Evolutionary conservation across 257 asterid genomes (phyloP), one percentile per base, ranked within the genome.

Genomic region (Schizonepeta tenuifolia): DNA sequence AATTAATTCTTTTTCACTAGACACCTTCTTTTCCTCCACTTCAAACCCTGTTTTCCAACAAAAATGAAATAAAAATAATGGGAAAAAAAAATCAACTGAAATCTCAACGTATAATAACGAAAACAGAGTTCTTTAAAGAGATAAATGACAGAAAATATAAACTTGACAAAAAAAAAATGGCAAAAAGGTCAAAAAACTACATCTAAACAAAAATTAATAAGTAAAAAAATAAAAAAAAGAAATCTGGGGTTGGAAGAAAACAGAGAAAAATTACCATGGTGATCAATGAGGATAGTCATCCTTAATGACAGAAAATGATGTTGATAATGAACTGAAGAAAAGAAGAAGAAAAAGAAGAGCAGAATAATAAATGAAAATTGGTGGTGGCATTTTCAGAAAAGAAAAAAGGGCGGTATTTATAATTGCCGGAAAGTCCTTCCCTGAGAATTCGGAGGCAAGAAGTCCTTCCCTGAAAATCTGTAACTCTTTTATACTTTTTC

Each of bases 341-440:
- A 3, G 53, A 66, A n/a, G 9, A 43, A 2, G 20, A 11, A 9
- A 20, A 13, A 4, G 8, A 4, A 15, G 8, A 2, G 18, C 0
- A 47, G 47, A 57, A 24, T 15, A 13, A 51, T 15, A 13, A 35
- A 22, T 15, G 41, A 5, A 18, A 69, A 57, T 8, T 41, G 40
- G n/a, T 14, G 58, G 35, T 13, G 53, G 73, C 79, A 62, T 83
- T 13, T 54, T 80, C 33, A 46, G 62, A n/a, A 36, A 67, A 26
- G 15, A 58, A 56, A 67, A 51, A 50, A 38, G 66, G 54, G 46
- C 55, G 28, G 86, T 87, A 90, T 93, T 90, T 93, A 93, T 93
- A 93, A 41, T 41, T 15, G 89, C 95, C 92, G 91, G 95, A 79
- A 74, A 81, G 97, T 85, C 98, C 98, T 92, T 87, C 83, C 85